Percentiles rank a stretch among this genome's conserved stretches.
These are phyloP conservation scores for Podaxis mareebaensis DNA, from an alignment of 768 basidiomycete genomes.

Conservation along the genomic window DNA sequence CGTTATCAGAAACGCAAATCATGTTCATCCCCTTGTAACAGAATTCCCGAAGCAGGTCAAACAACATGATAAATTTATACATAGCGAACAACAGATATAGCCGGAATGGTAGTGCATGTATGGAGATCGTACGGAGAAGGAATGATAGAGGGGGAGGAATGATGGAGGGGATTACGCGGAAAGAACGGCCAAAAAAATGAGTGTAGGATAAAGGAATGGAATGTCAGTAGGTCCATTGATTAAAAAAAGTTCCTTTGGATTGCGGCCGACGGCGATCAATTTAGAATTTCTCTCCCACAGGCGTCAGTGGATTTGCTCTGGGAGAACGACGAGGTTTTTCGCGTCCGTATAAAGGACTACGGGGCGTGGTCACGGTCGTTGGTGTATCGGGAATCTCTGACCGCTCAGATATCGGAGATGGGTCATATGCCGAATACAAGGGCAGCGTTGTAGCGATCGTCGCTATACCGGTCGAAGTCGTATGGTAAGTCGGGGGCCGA, in stretches of 20 bases:
- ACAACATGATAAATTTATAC: background rate
- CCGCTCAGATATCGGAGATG: conserved; percentile 7
- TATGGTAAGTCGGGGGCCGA: conserved; percentile 10
- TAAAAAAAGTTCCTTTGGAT: background rate
- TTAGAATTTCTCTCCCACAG: conserved; percentile 9
- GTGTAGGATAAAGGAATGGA: background rate
- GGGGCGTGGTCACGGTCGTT: background rate
- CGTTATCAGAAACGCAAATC: too few relatives aligned
- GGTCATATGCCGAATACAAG: conserved; percentile 1
- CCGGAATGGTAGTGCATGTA: background rate
- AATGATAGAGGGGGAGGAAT: background rate
- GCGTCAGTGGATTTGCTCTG: background rate
- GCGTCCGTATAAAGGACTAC: background rate
- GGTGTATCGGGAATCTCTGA: conserved; percentile 1
- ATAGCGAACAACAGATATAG: background rate
- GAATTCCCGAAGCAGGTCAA: background rate
- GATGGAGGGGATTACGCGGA: background rate
- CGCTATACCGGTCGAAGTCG: background rate
- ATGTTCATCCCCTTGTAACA: too few relatives aligned
- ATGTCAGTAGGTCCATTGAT: background rate
- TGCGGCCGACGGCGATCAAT: too few relatives aligned
- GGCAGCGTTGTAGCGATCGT: conserved; percentile 11
- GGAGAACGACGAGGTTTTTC: background rate
- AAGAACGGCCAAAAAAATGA: background rate
- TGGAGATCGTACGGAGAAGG: background rate